These are phyloP conservation scores for Penicillium turbatum DNA, from an alignment of 495 filamentous ascomycete species.

Conservation along the genomic window DNA sequence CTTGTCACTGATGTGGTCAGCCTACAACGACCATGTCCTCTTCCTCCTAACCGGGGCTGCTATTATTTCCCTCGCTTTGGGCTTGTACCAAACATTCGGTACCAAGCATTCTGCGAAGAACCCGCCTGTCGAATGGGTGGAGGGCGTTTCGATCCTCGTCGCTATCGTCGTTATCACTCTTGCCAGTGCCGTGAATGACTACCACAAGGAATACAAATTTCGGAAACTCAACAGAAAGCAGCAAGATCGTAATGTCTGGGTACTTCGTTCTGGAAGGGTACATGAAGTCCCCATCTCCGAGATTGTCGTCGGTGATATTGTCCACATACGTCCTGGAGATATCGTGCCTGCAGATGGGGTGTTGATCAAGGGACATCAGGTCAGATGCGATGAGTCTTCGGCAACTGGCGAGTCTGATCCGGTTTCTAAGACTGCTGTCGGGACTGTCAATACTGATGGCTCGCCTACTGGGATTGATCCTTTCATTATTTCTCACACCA, in stretches of 20 bases:
- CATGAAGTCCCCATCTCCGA: constrained; percentile 66
- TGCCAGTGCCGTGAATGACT: constrained; percentile 61
- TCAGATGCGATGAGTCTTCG: constrained; percentile 68
- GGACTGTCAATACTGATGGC: constrained; percentile 32
- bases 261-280: constrained; percentile 62
- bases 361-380: constrained; percentile 58
- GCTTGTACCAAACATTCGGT: constrained; percentile 53
- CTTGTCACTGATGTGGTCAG: constrained; percentile 57
- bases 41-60: constrained; percentile 68
- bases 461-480: constrained; percentile 46
- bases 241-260: constrained; percentile 59
- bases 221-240: constrained; percentile 56
- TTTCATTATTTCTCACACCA: constrained; percentile 75
- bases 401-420: constrained; percentile 69
- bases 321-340: constrained; percentile 72
- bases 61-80: constrained; percentile 66
- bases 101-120: constrained; percentile 22
- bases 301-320: constrained; percentile 70
- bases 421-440: constrained; percentile 59
- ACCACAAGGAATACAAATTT: constrained; percentile 61
- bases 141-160: constrained; percentile 65
- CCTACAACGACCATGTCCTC: constrained; percentile 69
- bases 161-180: constrained; percentile 63
- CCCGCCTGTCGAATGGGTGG: constrained; percentile 60
- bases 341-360: constrained; percentile 71